Conservation (phyloP, 371 early-diverging fungal genomes). For the Rhizoclosmatium hyalinum region DNA sequence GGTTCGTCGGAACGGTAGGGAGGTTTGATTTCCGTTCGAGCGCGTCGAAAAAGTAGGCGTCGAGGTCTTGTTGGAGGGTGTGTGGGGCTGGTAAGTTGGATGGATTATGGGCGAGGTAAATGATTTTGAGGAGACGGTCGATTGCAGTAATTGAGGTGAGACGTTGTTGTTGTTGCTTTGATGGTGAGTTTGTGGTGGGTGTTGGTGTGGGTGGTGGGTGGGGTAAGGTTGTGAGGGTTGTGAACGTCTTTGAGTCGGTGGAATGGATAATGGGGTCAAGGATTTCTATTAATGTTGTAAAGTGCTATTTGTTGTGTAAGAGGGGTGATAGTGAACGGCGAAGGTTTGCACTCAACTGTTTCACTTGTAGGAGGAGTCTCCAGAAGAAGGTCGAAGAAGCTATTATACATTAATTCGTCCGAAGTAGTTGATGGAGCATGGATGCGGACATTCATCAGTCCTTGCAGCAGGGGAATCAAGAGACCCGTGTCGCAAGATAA, state of each 20-base stretch:
- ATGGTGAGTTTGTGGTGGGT: neutral
- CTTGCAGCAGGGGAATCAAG: too few relatives aligned
- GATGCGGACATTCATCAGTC: too few relatives aligned
- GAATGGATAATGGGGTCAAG: neutral
- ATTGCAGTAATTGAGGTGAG: neutral
- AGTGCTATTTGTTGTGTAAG: neutral
- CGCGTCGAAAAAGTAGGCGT: constrained; percentile 18
- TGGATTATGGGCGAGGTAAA: neutral
- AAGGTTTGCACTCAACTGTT: too few relatives aligned
- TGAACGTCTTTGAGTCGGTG: neutral
- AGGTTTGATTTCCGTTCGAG: constrained; percentile 7
- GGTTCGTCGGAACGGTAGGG: too few relatives aligned
- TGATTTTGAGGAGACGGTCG: constrained; percentile 6
- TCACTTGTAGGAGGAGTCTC: too few relatives aligned
- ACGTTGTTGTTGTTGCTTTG: neutral
- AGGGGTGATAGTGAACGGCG: too few relatives aligned
- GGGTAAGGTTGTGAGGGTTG: neutral
- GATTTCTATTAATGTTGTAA: neutral
- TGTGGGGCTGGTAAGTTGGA: neutral
- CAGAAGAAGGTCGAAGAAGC: too few relatives aligned
- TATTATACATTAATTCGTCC: too few relatives aligned
- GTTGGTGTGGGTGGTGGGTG: neutral
- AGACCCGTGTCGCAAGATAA: too few relatives aligned
- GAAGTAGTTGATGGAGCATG: too few relatives aligned
- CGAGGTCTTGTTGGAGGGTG: constrained; percentile 7